Evolutionary conservation across 2,329 filamentous ascomycete species (phyloP).

Genomic region (Helotiales sp.): DNA sequence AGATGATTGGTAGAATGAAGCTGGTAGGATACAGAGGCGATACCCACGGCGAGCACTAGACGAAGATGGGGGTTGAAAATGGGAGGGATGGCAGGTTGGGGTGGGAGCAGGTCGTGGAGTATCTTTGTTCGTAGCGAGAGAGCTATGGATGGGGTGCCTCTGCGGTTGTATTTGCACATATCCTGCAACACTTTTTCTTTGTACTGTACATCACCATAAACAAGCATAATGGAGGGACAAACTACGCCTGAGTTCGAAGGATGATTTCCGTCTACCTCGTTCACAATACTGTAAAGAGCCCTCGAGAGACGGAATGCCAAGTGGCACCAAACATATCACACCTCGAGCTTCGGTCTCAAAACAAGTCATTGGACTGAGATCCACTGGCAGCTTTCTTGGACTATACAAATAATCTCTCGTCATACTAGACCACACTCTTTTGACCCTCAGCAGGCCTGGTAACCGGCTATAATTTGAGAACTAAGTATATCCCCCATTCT

Average conservation of each 20-base stretch:
- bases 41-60: constrained; percentile 49
- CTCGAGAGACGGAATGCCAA: no score
- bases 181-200: constrained; percentile 27
- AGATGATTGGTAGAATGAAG: constrained; percentile 96
- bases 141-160: constrained; percentile 6
- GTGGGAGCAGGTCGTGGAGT: constrained; percentile 14
- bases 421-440: no score
- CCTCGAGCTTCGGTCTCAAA: no score
- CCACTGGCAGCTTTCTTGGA: no score
- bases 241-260: not conserved
- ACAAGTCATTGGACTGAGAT: no score
- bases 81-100: not conserved
- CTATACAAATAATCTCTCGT: no score
- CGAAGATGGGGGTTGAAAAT: not conserved
- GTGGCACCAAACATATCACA: no score
- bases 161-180: constrained; percentile 25
- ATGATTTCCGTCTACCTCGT: no score
- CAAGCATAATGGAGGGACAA: constrained; percentile 14
- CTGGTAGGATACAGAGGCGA: constrained; percentile 87
- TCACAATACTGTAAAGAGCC: no score
- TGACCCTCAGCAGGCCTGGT: no score
- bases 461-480: no score
- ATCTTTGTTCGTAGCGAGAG: constrained; percentile 5
- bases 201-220: constrained; percentile 27
- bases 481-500: no score